Conservation (phyloP, 306 rosid species). For the Senna siamea region DNA sequence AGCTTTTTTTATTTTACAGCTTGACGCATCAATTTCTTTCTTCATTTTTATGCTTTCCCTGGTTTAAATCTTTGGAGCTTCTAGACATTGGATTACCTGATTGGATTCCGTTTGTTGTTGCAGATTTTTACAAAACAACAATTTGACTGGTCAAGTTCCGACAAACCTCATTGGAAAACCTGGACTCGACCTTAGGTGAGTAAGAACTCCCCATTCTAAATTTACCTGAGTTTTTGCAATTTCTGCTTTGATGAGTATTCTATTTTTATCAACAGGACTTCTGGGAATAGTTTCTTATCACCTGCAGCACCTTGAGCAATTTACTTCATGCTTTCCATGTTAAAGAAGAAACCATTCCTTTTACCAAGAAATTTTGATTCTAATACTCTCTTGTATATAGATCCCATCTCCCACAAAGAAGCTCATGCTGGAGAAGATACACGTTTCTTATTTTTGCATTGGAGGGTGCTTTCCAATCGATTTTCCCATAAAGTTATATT, state of each 20-base stretch:
- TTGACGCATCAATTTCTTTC: neutral
- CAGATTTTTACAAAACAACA: slow-evolving; percentile 89
- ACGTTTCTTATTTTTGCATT: slow-evolving; percentile 34
- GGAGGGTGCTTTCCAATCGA: slow-evolving; percentile 38
- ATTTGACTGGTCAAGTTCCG: slow-evolving; percentile 85
- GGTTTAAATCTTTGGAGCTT: neutral
- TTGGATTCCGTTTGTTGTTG: slow-evolving; percentile 37
- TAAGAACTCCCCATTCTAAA: slow-evolving; percentile 16
- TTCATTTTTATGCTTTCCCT: slow-evolving; percentile 22
- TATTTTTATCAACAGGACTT: slow-evolving; percentile 54
- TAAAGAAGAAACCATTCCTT: slow-evolving; percentile 29
- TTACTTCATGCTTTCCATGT: slow-evolving; percentile 25
- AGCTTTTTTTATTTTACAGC: neutral
- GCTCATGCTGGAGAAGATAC: slow-evolving; percentile 20
- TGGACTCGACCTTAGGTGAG: slow-evolving; percentile 66
- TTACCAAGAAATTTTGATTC: slow-evolving; percentile 35
- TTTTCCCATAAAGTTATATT: slow-evolving; percentile 39
- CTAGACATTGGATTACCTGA: slow-evolving; percentile 23
- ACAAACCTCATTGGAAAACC: slow-evolving; percentile 62
- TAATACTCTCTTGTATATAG: neutral
- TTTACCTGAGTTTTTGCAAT: slow-evolving; percentile 10
- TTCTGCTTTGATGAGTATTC: slow-evolving; percentile 39
- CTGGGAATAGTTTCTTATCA: slow-evolving; percentile 66
- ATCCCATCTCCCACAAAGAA: slow-evolving; percentile 3
- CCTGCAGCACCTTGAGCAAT: slow-evolving; percentile 63